phyloP scores from a whole-genome alignment of 2,329 filamentous ascomycete species.

The Arthrinium phaeospermum region DNA sequence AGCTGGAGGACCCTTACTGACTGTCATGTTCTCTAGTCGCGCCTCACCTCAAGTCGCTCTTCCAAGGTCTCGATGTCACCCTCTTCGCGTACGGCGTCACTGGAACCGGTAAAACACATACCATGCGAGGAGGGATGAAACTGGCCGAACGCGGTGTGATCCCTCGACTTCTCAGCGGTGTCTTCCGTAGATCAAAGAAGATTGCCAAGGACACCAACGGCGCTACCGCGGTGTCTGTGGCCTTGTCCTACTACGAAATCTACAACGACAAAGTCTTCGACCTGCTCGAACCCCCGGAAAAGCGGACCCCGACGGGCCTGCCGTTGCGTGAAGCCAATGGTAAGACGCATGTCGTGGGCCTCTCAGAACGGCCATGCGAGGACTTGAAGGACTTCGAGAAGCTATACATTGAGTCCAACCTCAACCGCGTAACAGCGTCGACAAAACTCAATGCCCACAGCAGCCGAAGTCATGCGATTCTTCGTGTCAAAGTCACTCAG shows the following conservation, averaged over 20 bases:
- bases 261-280: slow-evolving; percentile 97
- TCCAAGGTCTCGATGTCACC: slow-evolving; percentile 86
- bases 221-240: slow-evolving; percentile 72
- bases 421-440: slow-evolving; percentile 85
- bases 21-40: slow-evolving; percentile 63
- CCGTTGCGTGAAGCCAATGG: slow-evolving; percentile 85
- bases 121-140: slow-evolving; percentile 90
- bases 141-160: slow-evolving; percentile 88
- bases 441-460: slow-evolving; percentile 94
- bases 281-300: slow-evolving; percentile 85
- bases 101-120: slow-evolving; percentile 93
- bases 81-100: slow-evolving; percentile 94
- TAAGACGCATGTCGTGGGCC: slow-evolving; percentile 84
- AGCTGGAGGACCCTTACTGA: slow-evolving; percentile 25
- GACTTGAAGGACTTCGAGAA: slow-evolving; percentile 89
- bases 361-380: slow-evolving; percentile 82
- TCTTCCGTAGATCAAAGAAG: slow-evolving; percentile 86
- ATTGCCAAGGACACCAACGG: slow-evolving; percentile 79
- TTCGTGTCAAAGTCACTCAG: slow-evolving; percentile 88
- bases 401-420: slow-evolving; percentile 90
- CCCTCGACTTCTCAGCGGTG: slow-evolving; percentile 80
- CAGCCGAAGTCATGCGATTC: slow-evolving; percentile 86
- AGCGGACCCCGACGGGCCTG: slow-evolving; percentile 79
- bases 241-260: slow-evolving; percentile 92
- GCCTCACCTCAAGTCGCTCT: slow-evolving; percentile 88